phyloP scores from a whole-genome alignment of 2,329 filamentous ascomycete species.

The Microsporum canis region DNA sequence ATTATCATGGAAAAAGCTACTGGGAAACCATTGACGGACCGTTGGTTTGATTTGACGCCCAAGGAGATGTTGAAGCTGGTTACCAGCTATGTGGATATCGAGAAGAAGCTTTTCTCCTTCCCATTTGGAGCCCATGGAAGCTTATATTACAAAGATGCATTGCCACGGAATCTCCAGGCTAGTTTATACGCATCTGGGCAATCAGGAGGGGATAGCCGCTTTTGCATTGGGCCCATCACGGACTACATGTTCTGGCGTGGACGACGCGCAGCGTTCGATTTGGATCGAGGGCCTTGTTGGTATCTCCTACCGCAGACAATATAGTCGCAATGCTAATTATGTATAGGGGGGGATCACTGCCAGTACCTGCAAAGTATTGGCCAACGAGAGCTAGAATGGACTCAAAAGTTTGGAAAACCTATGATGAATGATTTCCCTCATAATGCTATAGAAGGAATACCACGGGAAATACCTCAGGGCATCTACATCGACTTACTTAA shows the following conservation, averaged over 20 bases:
- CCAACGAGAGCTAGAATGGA: slow-evolving; percentile 9
- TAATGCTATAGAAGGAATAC: slow-evolving; percentile 10
- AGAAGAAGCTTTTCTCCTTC: slow-evolving; percentile 11
- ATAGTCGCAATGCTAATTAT: neutral
- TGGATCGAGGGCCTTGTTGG: slow-evolving; percentile 4
- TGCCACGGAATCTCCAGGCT: slow-evolving; percentile 13
- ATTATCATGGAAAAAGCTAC: slow-evolving; percentile 30
- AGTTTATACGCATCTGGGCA: slow-evolving; percentile 12
- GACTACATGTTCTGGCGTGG: slow-evolving; percentile 15
- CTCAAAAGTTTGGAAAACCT: slow-evolving; percentile 11
- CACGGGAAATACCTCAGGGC: slow-evolving; percentile 3
- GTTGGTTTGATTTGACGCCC: slow-evolving; percentile 21
- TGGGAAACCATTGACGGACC: slow-evolving; percentile 22
- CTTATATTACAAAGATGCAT: slow-evolving; percentile 8
- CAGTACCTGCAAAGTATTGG: slow-evolving; percentile 9
- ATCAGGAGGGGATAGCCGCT: slow-evolving; percentile 14
- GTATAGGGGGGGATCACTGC: slow-evolving; percentile 8
- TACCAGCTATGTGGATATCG: slow-evolving; percentile 13
- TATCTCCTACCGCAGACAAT: neutral
- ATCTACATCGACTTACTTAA: slow-evolving; percentile 9
- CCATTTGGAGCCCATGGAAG: slow-evolving; percentile 10
- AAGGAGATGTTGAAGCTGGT: slow-evolving; percentile 12
- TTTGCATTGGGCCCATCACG: slow-evolving; percentile 12
- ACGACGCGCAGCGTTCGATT: slow-evolving; percentile 8
- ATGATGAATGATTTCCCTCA: slow-evolving; percentile 9